phyloP scores from a whole-genome alignment of 225 moss, liverwort and hornwort genomes.

The Sphagnum tenellum region DNA sequence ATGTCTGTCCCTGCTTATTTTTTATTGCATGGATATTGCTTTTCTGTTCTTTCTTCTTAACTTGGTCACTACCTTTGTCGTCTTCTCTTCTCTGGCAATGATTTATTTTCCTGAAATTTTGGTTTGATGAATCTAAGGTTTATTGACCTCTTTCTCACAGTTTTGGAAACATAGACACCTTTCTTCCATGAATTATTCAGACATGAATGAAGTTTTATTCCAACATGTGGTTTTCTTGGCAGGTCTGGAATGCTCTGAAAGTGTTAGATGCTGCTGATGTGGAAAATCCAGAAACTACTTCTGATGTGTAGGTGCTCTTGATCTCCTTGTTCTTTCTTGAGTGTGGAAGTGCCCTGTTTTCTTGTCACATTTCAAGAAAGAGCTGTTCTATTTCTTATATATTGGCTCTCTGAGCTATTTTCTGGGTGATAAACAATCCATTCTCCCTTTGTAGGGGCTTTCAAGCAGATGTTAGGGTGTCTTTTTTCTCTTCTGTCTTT shows the following conservation, averaged over 20 bases:
- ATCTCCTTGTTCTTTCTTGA: neutral
- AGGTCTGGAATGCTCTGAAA: slow-evolving; percentile 89
- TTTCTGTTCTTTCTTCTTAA: neutral
- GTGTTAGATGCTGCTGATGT: slow-evolving; percentile 68
- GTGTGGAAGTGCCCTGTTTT: too few species aligned
- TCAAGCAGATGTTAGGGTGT: too few species aligned
- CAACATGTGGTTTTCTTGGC: slow-evolving; percentile 7
- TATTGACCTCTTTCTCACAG: neutral
- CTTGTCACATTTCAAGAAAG: too few species aligned
- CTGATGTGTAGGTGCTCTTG: slow-evolving; percentile 45
- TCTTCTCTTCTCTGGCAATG: neutral
- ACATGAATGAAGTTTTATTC: neutral
- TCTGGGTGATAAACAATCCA: too few species aligned
- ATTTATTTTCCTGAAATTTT: neutral
- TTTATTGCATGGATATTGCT: too few species aligned
- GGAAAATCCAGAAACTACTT: slow-evolving; percentile 39
- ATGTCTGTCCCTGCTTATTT: too few species aligned
- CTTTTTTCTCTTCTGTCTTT: too few species aligned
- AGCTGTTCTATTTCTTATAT: too few species aligned
- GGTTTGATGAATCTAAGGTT: neutral
- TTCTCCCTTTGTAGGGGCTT: too few species aligned
- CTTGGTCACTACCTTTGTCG: neutral
- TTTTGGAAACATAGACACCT: neutral
- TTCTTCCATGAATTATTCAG: neutral
- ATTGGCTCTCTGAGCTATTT: too few species aligned